Conservation (phyloP, 1,284 basidiomycete species). For the Ganoderma meredithae region DNA sequence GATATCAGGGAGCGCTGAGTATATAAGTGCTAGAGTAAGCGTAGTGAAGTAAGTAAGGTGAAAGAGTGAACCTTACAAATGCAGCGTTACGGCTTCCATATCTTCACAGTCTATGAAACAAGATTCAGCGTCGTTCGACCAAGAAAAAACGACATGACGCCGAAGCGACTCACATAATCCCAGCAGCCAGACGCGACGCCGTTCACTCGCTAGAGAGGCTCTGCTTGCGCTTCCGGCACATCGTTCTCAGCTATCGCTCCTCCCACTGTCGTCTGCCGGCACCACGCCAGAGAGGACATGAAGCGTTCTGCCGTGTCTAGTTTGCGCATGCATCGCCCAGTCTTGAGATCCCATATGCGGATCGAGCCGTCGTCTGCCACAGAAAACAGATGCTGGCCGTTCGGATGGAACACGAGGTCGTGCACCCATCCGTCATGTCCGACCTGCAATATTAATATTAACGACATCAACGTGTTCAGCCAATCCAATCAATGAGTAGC, state of each 20-base stretch:
- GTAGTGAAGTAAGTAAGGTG: too few species aligned
- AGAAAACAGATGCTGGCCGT: conserved; percentile 74
- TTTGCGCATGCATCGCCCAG: conserved; percentile 67
- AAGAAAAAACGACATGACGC: neutral
- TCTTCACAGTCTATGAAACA: neutral
- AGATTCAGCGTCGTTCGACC: neutral
- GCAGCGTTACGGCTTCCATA: neutral
- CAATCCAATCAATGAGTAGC: neutral
- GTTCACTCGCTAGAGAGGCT: neutral
- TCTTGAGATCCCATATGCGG: conserved; percentile 76
- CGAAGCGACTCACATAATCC: neutral
- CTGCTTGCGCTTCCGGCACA: neutral
- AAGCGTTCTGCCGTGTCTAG: conserved; percentile 77
- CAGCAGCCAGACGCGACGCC: neutral
- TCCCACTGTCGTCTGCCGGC: conserved; percentile 50
- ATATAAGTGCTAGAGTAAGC: too few species aligned
- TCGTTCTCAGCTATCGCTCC: neutral
- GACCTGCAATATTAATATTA: conserved; percentile 39
- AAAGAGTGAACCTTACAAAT: too few species aligned
- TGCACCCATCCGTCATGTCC: conserved; percentile 77
- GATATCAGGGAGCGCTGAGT: too few species aligned
- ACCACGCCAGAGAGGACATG: conserved; percentile 71
- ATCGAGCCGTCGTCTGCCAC: conserved; percentile 80
- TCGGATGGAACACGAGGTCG: conserved; percentile 70
- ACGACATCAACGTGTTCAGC: neutral